phyloP scores from a whole-genome alignment of 2,329 filamentous ascomycete species.

The Pestalotiopsis sp. region DNA sequence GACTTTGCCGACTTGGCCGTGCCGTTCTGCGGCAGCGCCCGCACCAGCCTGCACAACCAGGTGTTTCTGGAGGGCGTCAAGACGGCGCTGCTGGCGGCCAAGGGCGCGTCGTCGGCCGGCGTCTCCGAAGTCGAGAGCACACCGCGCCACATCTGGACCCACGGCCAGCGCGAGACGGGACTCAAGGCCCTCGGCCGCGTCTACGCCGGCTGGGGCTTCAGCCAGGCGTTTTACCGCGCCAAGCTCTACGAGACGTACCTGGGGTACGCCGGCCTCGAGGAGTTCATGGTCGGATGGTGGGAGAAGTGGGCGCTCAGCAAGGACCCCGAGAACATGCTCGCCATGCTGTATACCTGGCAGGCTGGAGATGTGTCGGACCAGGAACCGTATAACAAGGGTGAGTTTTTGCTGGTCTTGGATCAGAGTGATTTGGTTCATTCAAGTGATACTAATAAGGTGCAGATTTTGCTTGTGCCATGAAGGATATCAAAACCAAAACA shows the following conservation, averaged over 20 bases:
- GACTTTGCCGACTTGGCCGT: conserved; percentile 68
- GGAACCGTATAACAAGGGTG: conserved; percentile 63
- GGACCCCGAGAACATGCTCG: conserved; percentile 75
- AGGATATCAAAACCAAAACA: conserved; percentile 71
- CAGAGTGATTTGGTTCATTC: background rate
- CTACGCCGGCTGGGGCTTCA: conserved; percentile 83
- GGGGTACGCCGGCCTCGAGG: conserved; percentile 69
- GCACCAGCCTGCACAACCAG: conserved; percentile 68
- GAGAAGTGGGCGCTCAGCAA: conserved; percentile 74
- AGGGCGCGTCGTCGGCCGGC: conserved; percentile 55
- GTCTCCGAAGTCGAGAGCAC: conserved; percentile 46
- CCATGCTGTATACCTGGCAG: conserved; percentile 82
- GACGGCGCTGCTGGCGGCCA: conserved; percentile 58
- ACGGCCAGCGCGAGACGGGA: conserved; percentile 48
- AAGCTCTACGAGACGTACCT: conserved; percentile 67
- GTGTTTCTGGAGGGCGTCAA: conserved; percentile 66
- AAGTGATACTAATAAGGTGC: background rate
- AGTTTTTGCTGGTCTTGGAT: background rate
- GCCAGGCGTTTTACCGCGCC: conserved; percentile 76
- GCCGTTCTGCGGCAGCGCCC: conserved; percentile 69
- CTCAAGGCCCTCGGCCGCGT: conserved; percentile 74
- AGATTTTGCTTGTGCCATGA: conserved; percentile 67
- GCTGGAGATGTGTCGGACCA: conserved; percentile 71
- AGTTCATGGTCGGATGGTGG: conserved; percentile 78
- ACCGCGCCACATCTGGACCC: conserved; percentile 49